Conservation (phyloP, 139 green algal species). For the Picochlorum sp. region DNA sequence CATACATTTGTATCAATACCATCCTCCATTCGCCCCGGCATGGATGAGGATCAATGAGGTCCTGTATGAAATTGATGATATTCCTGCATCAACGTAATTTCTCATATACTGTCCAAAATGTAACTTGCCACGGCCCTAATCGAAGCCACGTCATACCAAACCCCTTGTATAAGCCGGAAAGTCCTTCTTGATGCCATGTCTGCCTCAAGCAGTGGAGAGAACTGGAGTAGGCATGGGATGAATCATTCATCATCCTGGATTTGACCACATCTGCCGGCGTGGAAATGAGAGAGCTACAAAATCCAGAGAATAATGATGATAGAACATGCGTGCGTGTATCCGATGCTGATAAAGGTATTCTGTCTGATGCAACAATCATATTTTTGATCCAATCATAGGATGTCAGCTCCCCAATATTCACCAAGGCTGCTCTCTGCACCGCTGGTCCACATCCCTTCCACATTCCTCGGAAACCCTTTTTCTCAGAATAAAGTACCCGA, state of each 20-base stretch:
- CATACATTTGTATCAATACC: constrained; percentile 18
- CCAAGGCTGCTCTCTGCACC: constrained; percentile 52
- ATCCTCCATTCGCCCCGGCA: constrained; percentile 8
- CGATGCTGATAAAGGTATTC: constrained; percentile 13
- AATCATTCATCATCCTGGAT: constrained; percentile 60
- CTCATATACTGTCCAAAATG: constrained; percentile 53
- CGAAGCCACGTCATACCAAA: constrained; percentile 62
- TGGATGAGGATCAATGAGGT: constrained; percentile 12
- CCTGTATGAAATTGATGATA: constrained; percentile 6
- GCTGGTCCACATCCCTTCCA: constrained; percentile 50
- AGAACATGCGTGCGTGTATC: constrained; percentile 41
- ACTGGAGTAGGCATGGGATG: constrained; percentile 21
- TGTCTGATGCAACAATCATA: constrained; percentile 19
- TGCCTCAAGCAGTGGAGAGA: constrained; percentile 48
- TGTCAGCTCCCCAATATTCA: constrained; percentile 63
- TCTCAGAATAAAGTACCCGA: constrained; percentile 8
- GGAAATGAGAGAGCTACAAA: constrained; percentile 18
- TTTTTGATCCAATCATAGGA: constrained; percentile 52
- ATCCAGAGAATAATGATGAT: constrained; percentile 35
- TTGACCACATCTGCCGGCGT: constrained; percentile 57
- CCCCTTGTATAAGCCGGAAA: constrained; percentile 48
- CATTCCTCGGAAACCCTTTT: constrained; percentile 45
- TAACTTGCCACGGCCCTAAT: constrained; percentile 61
- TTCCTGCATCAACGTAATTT: constrained; percentile 20
- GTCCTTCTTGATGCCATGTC: constrained; percentile 41